phyloP scores from a whole-genome alignment of 1,139 yeast genomes.

The Taphrina flavorubra region DNA sequence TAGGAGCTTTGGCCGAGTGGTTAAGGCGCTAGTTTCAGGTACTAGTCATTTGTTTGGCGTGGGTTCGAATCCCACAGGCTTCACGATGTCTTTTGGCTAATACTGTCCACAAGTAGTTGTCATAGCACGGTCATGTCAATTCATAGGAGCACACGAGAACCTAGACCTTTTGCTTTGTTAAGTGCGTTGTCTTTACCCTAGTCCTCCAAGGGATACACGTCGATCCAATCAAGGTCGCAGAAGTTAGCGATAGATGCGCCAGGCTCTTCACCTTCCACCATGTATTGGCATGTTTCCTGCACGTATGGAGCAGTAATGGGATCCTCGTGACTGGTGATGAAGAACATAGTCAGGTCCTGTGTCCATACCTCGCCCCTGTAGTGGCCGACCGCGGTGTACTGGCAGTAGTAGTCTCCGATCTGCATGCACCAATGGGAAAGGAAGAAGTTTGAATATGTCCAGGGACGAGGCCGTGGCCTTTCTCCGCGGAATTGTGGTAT shows the following conservation, averaged over 20 bases:
- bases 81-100: not conserved
- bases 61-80: slow-evolving; percentile 16
- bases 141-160: too few relatives aligned
- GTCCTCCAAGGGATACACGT: not conserved
- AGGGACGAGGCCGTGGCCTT: not conserved
- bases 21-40: slow-evolving; percentile 10
- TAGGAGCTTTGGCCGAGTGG: slow-evolving; percentile 17
- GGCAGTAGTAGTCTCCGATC: not conserved
- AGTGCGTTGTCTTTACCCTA: too few relatives aligned
- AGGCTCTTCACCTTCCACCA: not conserved
- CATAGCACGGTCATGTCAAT: too few relatives aligned
- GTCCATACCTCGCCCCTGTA: not conserved
- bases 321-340: not conserved
- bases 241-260: not conserved
- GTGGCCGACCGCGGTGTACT: not conserved
- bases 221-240: not conserved
- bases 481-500: not conserved
- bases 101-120: too few relatives aligned
- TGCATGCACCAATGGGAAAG: not conserved
- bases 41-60: slow-evolving; percentile 2
- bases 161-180: too few relatives aligned
- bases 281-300: not conserved
- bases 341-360: not conserved
- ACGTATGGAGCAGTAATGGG: not conserved
- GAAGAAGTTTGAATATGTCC: not conserved